Evolutionary conservation across 2,329 filamentous ascomycete genomes (phyloP).

Genomic region (Penicillium sclerotigenum): DNA sequence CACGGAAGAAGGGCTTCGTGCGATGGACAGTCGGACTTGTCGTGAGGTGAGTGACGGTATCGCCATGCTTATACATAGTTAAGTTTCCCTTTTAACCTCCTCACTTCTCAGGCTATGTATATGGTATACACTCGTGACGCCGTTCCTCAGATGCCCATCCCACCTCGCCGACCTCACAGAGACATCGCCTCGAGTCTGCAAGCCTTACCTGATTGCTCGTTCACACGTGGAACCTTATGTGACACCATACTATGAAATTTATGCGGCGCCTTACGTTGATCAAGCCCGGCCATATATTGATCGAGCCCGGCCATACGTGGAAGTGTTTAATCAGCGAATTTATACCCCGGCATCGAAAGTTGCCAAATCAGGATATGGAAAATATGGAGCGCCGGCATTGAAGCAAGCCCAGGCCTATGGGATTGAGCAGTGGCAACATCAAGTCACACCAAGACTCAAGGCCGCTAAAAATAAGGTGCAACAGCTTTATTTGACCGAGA

Average conservation of each 20-base stretch:
- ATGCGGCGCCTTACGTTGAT: slow-evolving; percentile 79
- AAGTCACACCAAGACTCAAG: slow-evolving; percentile 69
- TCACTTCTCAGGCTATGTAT: slow-evolving; percentile 61
- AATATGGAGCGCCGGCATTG: slow-evolving; percentile 72
- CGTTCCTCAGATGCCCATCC: slow-evolving; percentile 78
- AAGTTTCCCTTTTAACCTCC: slow-evolving; percentile 7
- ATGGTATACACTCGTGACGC: slow-evolving; percentile 81
- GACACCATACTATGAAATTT: slow-evolving; percentile 79
- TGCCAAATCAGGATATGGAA: slow-evolving; percentile 58
- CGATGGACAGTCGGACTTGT: slow-evolving; percentile 37
- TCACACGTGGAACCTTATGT: slow-evolving; percentile 70
- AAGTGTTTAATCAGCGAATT: slow-evolving; percentile 56
- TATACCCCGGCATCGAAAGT: slow-evolving; percentile 67
- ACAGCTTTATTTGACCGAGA: slow-evolving; percentile 64
- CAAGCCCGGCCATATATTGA: slow-evolving; percentile 72
- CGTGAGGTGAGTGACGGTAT: slow-evolving; percentile 32
- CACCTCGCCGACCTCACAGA: slow-evolving; percentile 65
- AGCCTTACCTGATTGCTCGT: slow-evolving; percentile 68
- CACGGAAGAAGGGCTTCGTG: slow-evolving; percentile 23
- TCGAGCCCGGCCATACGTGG: slow-evolving; percentile 68
- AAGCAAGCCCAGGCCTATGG: slow-evolving; percentile 65
- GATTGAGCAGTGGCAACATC: slow-evolving; percentile 72
- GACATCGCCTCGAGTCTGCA: slow-evolving; percentile 73
- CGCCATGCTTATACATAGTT: slow-evolving; percentile 3
- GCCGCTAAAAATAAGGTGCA: slow-evolving; percentile 61